phyloP scores from a whole-genome alignment of 2,329 filamentous ascomycete species.

The Aspergillus neotritici region DNA sequence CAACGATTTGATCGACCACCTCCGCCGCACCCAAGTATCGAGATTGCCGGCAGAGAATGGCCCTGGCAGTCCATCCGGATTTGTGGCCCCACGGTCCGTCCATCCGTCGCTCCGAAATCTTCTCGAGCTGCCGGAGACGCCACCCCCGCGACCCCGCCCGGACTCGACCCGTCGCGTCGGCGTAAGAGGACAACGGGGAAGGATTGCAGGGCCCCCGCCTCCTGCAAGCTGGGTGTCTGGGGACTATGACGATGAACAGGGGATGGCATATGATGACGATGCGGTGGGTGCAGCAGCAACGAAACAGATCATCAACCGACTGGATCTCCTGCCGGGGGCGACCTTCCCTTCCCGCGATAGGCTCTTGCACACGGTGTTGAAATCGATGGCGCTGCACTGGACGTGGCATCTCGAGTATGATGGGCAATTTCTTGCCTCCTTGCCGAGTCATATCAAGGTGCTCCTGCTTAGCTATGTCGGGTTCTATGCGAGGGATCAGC shows the following conservation, averaged over 20 bases:
- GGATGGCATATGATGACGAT: slow-evolving; percentile 5
- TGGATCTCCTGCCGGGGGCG: slow-evolving; percentile 38
- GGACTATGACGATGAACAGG: slow-evolving; percentile 7
- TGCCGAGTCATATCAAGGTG: slow-evolving; percentile 50
- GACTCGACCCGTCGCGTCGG: slow-evolving; percentile 22
- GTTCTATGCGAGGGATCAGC: slow-evolving; percentile 42
- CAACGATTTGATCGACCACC: slow-evolving; percentile 44
- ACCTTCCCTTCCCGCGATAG: slow-evolving; percentile 35
- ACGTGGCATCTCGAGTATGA: slow-evolving; percentile 53
- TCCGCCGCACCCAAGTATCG: slow-evolving; percentile 39
- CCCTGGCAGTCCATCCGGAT: slow-evolving; percentile 10
- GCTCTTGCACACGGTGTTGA: slow-evolving; percentile 49
- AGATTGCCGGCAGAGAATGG: slow-evolving; percentile 15
- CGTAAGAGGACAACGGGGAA: slow-evolving; percentile 33
- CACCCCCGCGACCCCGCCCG: slow-evolving; percentile 38
- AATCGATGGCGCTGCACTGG: slow-evolving; percentile 53
- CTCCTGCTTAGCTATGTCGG: slow-evolving; percentile 53
- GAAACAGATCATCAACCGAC: slow-evolving; percentile 23
- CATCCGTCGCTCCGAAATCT: slow-evolving; percentile 43
- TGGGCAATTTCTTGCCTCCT: slow-evolving; percentile 47
- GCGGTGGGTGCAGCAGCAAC: slow-evolving; percentile 12
- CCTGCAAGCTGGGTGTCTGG: slow-evolving; percentile 42
- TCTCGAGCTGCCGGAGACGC: slow-evolving; percentile 41
- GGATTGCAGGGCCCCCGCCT: slow-evolving; percentile 41
- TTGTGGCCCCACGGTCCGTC: slow-evolving; percentile 32